phyloP scores from a whole-genome alignment of 495 filamentous ascomycete genomes.

The Penicillium subrubescens region DNA sequence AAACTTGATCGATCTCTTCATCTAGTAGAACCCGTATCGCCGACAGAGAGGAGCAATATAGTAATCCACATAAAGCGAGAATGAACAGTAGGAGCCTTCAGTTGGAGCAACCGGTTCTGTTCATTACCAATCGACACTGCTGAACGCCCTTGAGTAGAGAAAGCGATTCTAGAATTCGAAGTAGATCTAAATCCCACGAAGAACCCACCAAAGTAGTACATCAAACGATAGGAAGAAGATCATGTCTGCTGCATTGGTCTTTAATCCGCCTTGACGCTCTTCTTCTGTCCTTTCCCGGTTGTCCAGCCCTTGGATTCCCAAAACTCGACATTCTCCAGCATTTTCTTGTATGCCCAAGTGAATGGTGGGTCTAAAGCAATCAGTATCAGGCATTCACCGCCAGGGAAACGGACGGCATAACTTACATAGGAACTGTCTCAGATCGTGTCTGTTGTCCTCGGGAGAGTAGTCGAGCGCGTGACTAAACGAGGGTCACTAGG shows the following conservation, averaged over 20 bases:
- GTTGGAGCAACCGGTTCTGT: background rate
- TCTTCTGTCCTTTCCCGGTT: slow-evolving; percentile 40
- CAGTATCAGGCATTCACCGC: background rate
- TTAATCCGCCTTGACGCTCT: slow-evolving; percentile 45
- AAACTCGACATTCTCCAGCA: slow-evolving; percentile 42
- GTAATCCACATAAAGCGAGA: background rate
- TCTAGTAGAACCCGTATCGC: background rate
- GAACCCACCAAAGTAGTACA: background rate
- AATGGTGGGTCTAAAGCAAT: slow-evolving; percentile 35
- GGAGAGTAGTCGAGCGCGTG: slow-evolving; percentile 58
- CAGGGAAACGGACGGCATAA: background rate
- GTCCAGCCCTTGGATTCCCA: slow-evolving; percentile 46
- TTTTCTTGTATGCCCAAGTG: slow-evolving; percentile 46
- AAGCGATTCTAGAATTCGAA: background rate
- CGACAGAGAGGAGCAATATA: background rate
- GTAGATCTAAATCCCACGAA: background rate
- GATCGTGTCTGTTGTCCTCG: slow-evolving; percentile 71
- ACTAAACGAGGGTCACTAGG: background rate
- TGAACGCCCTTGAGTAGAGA: background rate
- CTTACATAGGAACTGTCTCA: slow-evolving; percentile 58
- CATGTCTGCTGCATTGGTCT: background rate
- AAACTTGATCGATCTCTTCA: background rate
- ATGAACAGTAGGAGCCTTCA: background rate
- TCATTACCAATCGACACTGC: background rate
- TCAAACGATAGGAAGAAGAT: background rate